A percentile compares a stretch with the other conserved stretches of the same genome.
phyloP scores from a whole-genome alignment of 352 stramenopile genomes.

The Pythium aristosporum region DNA sequence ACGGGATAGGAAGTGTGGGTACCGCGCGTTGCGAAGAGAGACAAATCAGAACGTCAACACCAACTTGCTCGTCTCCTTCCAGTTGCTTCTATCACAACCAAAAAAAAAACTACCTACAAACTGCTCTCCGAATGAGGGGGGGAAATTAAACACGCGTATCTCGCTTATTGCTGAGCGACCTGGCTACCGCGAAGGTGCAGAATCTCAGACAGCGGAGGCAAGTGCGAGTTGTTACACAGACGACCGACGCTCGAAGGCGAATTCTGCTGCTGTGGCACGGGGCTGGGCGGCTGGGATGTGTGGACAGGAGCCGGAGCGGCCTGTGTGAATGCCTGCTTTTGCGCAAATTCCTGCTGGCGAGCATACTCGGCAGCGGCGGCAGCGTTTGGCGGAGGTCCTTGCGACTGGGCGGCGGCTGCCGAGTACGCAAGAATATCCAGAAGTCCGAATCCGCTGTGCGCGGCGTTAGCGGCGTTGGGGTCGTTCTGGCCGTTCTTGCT shows the following conservation, averaged over 20 bases:
- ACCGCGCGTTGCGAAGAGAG: neutral
- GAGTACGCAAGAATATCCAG: constrained; percentile 75
- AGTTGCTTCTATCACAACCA: constrained; percentile 31
- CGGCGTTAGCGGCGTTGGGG: constrained; percentile 19
- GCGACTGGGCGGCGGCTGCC: constrained; percentile 33
- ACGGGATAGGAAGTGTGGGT: neutral
- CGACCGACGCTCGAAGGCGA: constrained; percentile 24
- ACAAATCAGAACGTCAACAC: constrained; percentile 1
- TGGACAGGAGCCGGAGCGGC: neutral
- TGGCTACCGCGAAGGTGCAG: constrained; percentile 57
- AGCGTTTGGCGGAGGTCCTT: constrained; percentile 18
- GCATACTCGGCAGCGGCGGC: constrained; percentile 27
- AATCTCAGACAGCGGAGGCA: constrained; percentile 72
- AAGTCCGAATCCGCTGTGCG: constrained; percentile 44
- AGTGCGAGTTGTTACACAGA: constrained; percentile 46
- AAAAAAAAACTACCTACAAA: constrained; percentile 20
- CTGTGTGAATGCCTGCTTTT: constrained; percentile 19
- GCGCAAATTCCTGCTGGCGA: constrained; percentile 19
- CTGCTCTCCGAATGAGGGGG: constrained; percentile 10
- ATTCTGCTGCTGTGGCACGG: neutral
- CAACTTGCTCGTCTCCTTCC: constrained; percentile 12
- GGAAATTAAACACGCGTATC: constrained; percentile 2
- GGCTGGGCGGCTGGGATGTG: constrained; percentile 16
- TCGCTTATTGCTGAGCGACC: constrained; percentile 26
- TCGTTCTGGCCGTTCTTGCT: constrained; percentile 41